A percentile compares a stretch with the other conserved stretches of the same genome.
Evolutionary conservation across 164 flowering plant species (phyloP).

Genomic region (Echeveria elegans): DNA sequence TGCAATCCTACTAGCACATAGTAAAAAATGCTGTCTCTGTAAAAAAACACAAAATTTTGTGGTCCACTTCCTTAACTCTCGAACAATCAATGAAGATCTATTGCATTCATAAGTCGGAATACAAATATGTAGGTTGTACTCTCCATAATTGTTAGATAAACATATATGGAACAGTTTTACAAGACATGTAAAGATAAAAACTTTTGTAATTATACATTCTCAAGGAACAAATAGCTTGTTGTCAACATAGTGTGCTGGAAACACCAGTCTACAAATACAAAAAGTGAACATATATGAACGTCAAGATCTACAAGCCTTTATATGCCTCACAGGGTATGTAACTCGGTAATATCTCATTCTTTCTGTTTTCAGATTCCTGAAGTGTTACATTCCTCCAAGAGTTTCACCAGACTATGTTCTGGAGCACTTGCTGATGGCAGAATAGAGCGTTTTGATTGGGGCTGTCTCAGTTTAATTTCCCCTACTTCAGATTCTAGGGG

Average conservation of each 20-base stretch:
- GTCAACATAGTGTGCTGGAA: not conserved
- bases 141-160: not conserved
- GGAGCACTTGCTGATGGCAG: constrained; percentile 89
- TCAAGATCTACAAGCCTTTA: not conserved
- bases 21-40: no score
- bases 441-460: constrained; percentile 32
- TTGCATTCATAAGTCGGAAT: no score
- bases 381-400: constrained; percentile 70
- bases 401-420: constrained; percentile 57
- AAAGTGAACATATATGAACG: not conserved
- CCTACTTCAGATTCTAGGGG: constrained; percentile 28
- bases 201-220: not conserved
- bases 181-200: not conserved
- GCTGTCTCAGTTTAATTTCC: constrained; percentile 25
- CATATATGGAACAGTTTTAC: not conserved
- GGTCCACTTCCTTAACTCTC: no score
- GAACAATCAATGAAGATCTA: no score
- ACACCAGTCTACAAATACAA: not conserved
- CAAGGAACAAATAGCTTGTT: not conserved
- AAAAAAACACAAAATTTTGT: no score
- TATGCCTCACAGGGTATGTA: not conserved
- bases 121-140: no score
- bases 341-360: not conserved
- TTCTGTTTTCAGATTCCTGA: constrained; percentile 28
- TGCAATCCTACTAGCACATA: no score